Conservation (phyloP, 768 basidiomycete genomes). For the Russula sp. region DNA sequence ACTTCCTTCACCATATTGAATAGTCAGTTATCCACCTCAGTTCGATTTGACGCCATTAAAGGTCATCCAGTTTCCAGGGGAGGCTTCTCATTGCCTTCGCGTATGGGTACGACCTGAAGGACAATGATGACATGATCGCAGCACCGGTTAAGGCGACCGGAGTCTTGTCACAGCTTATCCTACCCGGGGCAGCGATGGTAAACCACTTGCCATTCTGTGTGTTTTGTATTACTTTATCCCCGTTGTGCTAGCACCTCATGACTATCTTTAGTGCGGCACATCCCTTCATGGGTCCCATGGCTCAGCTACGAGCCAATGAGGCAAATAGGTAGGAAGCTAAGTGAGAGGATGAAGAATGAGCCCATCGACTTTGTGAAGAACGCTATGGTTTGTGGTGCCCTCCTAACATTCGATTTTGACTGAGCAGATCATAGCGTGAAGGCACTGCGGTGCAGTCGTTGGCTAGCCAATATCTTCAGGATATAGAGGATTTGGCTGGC, state of each 20-base stretch:
- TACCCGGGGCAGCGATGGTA: conserved; percentile 5
- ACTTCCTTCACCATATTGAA: not conserved
- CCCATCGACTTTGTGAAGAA: not conserved
- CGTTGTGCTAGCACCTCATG: not conserved
- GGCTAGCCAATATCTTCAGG: conserved; percentile 1
- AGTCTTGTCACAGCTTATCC: not conserved
- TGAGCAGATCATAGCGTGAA: not conserved
- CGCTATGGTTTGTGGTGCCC: not conserved
- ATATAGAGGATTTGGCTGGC: not conserved
- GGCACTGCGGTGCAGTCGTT: conserved; percentile 8
- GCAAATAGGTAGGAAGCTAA: not conserved
- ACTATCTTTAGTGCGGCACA: not conserved
- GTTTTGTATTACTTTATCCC: not conserved
- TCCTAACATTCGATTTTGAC: not conserved
- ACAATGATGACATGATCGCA: not conserved
- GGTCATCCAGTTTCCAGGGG: not conserved
- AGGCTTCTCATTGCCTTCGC: not conserved
- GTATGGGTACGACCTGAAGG: conserved; percentile 6
- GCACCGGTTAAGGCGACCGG: not conserved
- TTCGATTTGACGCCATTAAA: not conserved
- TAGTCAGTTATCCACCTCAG: not conserved
- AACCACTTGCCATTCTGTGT: conserved; percentile 13
- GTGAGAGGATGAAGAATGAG: not conserved
- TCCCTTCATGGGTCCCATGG: conserved; percentile 11
- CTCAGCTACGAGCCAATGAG: not conserved